Evolutionary conservation across 768 basidiomycete genomes (phyloP).

Genomic region (Amanita fuliginea): DNA sequence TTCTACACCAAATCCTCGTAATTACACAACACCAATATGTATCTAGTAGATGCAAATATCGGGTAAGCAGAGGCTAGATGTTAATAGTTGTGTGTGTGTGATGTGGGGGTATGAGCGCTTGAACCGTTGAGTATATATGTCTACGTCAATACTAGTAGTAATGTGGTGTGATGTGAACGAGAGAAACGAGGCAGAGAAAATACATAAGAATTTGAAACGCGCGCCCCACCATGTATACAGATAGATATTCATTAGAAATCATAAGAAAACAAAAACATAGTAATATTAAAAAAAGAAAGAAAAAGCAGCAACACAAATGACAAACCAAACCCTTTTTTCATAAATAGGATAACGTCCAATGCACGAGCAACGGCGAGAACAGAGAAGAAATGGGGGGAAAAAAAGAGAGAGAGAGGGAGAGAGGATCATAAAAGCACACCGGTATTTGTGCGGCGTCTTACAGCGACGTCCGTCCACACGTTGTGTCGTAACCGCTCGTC

Average conservation of each 20-base stretch:
- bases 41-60: too few species aligned
- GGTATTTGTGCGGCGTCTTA: background rate
- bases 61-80: too few species aligned
- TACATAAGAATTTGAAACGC: too few species aligned
- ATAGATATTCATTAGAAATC: background rate
- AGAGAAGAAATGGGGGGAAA: background rate
- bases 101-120: too few species aligned
- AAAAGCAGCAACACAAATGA: background rate
- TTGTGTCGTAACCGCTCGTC: background rate
- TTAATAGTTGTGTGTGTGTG: too few species aligned
- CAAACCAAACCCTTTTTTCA: background rate
- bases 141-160: too few species aligned
- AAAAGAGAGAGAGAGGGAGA: too few species aligned
- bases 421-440: background rate
- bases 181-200: too few species aligned
- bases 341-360: background rate
- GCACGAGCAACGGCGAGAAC: background rate
- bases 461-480: background rate
- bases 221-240: background rate
- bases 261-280: background rate
- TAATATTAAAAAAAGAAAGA: background rate
- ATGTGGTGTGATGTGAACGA: too few species aligned
- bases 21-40: too few species aligned
- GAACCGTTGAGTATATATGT: too few species aligned
- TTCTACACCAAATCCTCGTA: too few species aligned